Percentiles rank a stretch among this genome's conserved stretches.
Evolutionary conservation across 2,329 filamentous ascomycete species (phyloP).

Genomic region (Ceratocystis cubensis): DNA sequence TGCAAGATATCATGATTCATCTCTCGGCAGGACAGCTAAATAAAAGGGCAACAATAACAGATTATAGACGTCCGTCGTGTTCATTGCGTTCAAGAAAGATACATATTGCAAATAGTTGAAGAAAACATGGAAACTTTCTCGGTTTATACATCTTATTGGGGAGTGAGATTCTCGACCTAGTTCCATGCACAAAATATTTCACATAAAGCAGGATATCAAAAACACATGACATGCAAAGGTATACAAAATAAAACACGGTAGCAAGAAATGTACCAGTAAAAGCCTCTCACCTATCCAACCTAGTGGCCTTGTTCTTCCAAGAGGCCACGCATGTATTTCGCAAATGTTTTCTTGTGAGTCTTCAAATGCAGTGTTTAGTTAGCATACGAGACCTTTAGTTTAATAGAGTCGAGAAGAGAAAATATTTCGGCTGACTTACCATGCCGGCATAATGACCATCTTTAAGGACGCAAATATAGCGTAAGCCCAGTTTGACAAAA

Average conservation of each 20-base stretch:
- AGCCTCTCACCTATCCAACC: not conserved
- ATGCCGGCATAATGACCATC: conserved; percentile 81
- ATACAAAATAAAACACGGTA: not conserved
- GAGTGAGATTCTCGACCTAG: too few relatives aligned
- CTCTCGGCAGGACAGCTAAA: not conserved
- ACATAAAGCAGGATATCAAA: not conserved
- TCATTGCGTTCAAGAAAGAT: too few relatives aligned
- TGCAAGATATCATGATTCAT: not conserved
- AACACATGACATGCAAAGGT: not conserved
- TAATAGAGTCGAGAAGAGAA: not conserved
- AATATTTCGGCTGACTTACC: conserved; percentile 40
- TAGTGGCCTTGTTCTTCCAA: conserved; percentile 40
- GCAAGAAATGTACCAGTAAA: not conserved
- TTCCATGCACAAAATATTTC: not conserved
- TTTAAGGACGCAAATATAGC: conserved; percentile 80
- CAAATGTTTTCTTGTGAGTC: conserved; percentile 93
- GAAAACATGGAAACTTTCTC: too few relatives aligned
- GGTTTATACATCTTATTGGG: too few relatives aligned
- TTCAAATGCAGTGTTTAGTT: conserved; percentile 26
- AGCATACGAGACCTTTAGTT: not conserved
- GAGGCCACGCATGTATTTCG: conserved; percentile 79
- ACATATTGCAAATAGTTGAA: too few relatives aligned
- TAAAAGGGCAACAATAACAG: not conserved
- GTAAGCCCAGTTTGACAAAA: conserved; percentile 82
- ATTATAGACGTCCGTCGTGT: too few relatives aligned